These are phyloP conservation scores for Orychophragmus violaceus DNA, from an alignment of 345 rosid genomes.

Conservation along the genomic window DNA sequence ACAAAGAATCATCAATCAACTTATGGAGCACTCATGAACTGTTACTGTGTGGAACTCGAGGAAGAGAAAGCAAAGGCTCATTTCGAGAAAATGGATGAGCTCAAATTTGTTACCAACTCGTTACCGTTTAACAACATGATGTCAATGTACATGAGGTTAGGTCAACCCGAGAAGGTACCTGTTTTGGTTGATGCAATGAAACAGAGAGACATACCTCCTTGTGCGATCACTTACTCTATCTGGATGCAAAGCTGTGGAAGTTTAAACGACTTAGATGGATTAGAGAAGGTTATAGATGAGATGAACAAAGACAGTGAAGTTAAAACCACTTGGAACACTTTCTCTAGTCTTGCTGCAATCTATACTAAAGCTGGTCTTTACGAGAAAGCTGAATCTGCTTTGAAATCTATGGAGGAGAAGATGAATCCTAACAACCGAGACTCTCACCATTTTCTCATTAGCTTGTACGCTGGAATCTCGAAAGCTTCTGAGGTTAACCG, in stretches of 20 bases:
- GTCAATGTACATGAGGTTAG: slow-evolving; percentile 48
- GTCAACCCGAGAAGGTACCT: slow-evolving; percentile 57
- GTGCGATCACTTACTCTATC: slow-evolving; percentile 30
- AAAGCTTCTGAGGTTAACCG: slow-evolving; percentile 52
- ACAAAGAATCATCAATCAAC: slow-evolving; percentile 36
- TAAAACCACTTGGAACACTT: slow-evolving; percentile 42
- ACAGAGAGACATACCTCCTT: slow-evolving; percentile 31
- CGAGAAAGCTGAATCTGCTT: slow-evolving; percentile 60
- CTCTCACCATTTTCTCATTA: slow-evolving; percentile 63
- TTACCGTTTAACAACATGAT: slow-evolving; percentile 58
- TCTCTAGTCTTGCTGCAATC: slow-evolving; percentile 52
- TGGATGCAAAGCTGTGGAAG: slow-evolving; percentile 64
- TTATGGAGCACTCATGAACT: slow-evolving; percentile 58
- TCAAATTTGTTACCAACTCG: slow-evolving; percentile 29
- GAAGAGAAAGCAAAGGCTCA: slow-evolving; percentile 51
- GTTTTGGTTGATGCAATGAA: slow-evolving; percentile 50
- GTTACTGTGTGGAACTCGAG: slow-evolving; percentile 49
- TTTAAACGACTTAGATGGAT: slow-evolving; percentile 41
- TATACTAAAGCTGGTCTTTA: slow-evolving; percentile 52
- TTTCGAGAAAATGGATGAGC: slow-evolving; percentile 52
- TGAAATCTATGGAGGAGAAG: slow-evolving; percentile 53
- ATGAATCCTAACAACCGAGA: slow-evolving; percentile 41
- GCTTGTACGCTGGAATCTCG: slow-evolving; percentile 47
- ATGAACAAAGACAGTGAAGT: slow-evolving; percentile 29
- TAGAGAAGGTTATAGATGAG: slow-evolving; percentile 35